Evolutionary conservation across 2,329 filamentous ascomycete genomes (phyloP).

Genomic region (Fusarium sp.): DNA sequence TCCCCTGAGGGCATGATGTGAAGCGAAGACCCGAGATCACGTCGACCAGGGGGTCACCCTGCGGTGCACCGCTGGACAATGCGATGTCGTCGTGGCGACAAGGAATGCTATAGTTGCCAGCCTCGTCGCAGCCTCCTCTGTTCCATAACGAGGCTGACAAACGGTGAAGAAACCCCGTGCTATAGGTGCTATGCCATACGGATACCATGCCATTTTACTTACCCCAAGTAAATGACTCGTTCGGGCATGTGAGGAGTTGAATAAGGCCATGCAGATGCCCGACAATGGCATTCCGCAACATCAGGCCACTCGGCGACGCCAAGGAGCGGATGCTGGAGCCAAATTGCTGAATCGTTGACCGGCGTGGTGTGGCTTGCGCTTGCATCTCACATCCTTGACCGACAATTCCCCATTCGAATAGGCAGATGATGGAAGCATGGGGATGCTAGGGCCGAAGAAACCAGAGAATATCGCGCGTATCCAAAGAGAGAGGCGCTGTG

Average conservation of each 20-base stretch:
- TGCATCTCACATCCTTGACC: conserved; percentile 36
- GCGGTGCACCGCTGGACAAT: not conserved
- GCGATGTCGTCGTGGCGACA: not conserved
- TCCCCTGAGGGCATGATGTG: not conserved
- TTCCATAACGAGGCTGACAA: conserved; percentile 23
- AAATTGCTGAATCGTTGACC: conserved; percentile 30
- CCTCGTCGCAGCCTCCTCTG: conserved; percentile 14
- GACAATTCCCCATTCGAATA: conserved; percentile 27
- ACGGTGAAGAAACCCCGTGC: conserved; percentile 6
- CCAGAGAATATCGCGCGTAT: not conserved
- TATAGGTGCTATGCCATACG: not conserved
- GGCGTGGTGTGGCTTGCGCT: conserved; percentile 38
- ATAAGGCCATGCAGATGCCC: conserved; percentile 24
- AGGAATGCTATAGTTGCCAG: conserved; percentile 16
- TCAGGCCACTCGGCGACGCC: conserved; percentile 37
- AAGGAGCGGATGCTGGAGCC: conserved; percentile 25
- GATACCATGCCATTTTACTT: not conserved
- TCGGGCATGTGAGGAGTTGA: conserved; percentile 25
- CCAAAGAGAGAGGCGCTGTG: not conserved
- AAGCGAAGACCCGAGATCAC: not conserved
- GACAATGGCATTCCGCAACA: conserved; percentile 36
- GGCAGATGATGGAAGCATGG: conserved; percentile 6
- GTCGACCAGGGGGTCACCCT: not conserved
- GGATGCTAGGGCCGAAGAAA: not conserved
- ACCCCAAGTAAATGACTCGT: conserved; percentile 25